Base-by-base conservation (phyloP, 2,329 filamentous ascomycete species). In the Rutstroemia sp. region DNA sequence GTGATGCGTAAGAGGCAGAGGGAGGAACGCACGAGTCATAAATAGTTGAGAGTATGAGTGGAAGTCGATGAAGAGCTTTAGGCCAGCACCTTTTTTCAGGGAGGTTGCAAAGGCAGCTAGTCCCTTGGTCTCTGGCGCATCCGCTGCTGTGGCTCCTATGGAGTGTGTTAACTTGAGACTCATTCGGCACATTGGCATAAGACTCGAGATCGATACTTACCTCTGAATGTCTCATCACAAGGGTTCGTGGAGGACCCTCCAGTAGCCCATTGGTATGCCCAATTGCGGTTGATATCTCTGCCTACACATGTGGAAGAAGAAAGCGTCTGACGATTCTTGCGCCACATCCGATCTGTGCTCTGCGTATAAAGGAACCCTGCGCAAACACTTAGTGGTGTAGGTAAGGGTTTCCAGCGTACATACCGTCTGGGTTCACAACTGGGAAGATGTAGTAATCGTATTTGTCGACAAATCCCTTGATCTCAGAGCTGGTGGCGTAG, bases 361-460 rank as follows among this genome's bases (percentile, higher is more conserved):
- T 84, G 80, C 0, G 78, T 77, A 69, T 79, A 83, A 25, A 79
- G 72, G 64, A 86, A 85, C 27, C 81, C 79, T 78, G 62, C 6
- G 55, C 10, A 14, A 1, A 47, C 14, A 38, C 4, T 44, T 2
- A 30, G 51, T 17, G 27, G 12, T 6, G 34, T 39, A 9, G 3
- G 14, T 7, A n/a, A 19, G 38, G 3, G 1, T 23, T 44, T 12
- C 10, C 2, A 0, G 7, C n/a, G 47, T 12, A 48, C 71, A 63
- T 65, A 78, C 77, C 80, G 55, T 84, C 82, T 0, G 81, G 80
- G 64, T 86, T 85, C 16, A 82, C 80, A 23, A 84, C 70, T 3
- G 82, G 82, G 58, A 85, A 75, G 61, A 87, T 76, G 68, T 84
- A 86, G 61, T 84, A 84, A 69, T 88, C 85, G 65, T 83, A 85